phyloP scores from a whole-genome alignment of 345 rosid species.

The Raphanus raphanistrum region DNA sequence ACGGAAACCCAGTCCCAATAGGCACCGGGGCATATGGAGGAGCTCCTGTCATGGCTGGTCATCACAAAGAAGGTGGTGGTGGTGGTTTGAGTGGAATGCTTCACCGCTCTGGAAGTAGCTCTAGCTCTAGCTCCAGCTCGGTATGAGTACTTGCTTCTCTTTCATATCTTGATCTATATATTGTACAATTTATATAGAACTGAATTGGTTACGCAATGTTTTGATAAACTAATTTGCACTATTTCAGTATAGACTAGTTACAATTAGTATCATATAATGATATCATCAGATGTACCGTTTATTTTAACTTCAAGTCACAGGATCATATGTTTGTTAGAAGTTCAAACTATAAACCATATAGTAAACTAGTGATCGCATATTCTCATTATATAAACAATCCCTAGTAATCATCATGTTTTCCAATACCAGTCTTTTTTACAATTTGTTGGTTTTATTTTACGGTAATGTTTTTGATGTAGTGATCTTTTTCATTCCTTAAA shows the following conservation, averaged over 20 bases:
- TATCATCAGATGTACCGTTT: background rate
- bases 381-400: background rate
- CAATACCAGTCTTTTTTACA: background rate
- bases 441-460: background rate
- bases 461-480: background rate
- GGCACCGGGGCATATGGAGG: slow-evolving; percentile 27
- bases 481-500: background rate
- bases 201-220: background rate
- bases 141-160: background rate
- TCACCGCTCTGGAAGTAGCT: slow-evolving; percentile 39
- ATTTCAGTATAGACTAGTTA: background rate
- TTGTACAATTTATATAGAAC: background rate
- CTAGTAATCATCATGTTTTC: background rate
- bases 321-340: background rate
- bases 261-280: background rate
- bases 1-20: slow-evolving; percentile 27
- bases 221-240: background rate
- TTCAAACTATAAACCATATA: background rate
- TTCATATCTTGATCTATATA: background rate
- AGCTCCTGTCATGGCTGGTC: slow-evolving; percentile 19
- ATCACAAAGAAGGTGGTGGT: slow-evolving; percentile 17
- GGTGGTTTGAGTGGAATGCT: slow-evolving; percentile 34
- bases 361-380: background rate
- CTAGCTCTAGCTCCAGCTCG: slow-evolving; percentile 42
- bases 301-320: background rate